Evolutionary conservation across 495 filamentous ascomycete genomes (phyloP).

Genomic region (Podospora australis): DNA sequence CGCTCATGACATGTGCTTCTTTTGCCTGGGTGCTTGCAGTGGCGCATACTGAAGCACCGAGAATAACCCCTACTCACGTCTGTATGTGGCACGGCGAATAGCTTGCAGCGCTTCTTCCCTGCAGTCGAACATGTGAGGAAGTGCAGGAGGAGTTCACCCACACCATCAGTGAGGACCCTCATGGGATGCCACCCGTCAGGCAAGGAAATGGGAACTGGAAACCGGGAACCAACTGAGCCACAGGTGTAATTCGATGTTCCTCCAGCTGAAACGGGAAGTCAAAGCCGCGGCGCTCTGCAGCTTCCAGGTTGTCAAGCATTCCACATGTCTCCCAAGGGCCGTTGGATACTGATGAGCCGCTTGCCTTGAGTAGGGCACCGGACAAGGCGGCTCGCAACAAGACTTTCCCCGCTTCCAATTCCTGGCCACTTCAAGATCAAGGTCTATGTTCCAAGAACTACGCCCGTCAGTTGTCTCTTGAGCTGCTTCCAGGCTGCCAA

Average conservation of each 20-base stretch:
- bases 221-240: too few relatives aligned
- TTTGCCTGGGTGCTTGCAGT: not conserved
- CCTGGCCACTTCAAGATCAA: too few relatives aligned
- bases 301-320: not conserved
- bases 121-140: conserved; percentile 4
- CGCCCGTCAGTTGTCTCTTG: too few relatives aligned
- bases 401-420: too few relatives aligned
- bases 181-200: not conserved
- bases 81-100: conserved; percentile 12
- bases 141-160: not conserved
- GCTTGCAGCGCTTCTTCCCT: conserved; percentile 3
- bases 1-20: not conserved
- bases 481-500: too few relatives aligned
- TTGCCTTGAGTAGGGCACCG: too few relatives aligned
- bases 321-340: too few relatives aligned
- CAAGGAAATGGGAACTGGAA: too few relatives aligned
- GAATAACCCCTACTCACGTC: conserved; percentile 1
- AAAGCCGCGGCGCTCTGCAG: not conserved
- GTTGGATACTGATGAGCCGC: too few relatives aligned
- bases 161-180: not conserved
- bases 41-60: conserved; percentile 1
- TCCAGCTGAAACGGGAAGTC: not conserved
- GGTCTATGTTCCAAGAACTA: too few relatives aligned
- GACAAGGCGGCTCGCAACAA: too few relatives aligned
- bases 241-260: not conserved